Base-by-base conservation (phyloP, 345 rosid species). In the Euphorbia lathyris region DNA sequence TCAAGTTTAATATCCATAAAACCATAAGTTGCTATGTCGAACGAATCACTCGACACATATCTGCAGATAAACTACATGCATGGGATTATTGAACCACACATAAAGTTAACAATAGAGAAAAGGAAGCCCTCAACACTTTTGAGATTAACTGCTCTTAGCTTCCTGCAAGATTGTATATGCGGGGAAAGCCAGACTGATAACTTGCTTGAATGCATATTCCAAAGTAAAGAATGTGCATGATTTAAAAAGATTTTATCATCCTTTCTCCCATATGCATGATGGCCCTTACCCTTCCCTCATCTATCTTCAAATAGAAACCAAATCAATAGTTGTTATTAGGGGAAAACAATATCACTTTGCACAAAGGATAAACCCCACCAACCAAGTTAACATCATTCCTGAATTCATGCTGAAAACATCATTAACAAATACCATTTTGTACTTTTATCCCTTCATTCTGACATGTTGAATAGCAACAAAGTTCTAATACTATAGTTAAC, bases 21-120 rank as follows among this genome's bases (percentile, higher is more conserved):
- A 58, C 98, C 98, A 76, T 91, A 93, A 64, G 87, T 73, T 66
- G 80, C 87, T 70, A 88, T 62, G 66, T 59, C 47, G 74, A 70
- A 61, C 47, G 94, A 85, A 76, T 86, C 91, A 82, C 83, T 88
- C 77, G 88, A 82, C 72, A 93, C 86, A 76, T 77, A 85, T 84
- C 98, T 93, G 93, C 89, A 86, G 73, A 67, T 56, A 78, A 74
- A 76, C 38, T 58, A 81, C 45, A 48, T 43, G 51, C 38, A 34
- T 34, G 22, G 73, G 70, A 71, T 73, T 76, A 56, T 62, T 81
- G 78, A 90, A 76, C 64, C 55, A 57, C 60, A 7, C 13, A 69
- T 59, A 27, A 76, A 42, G 58, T 64, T 6, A 69, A 72, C 61
- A 48, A 75, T 52, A 8, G 58, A 4, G 69, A 34, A 63, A 58